Conservation (phyloP, 306 rosid genomes). For the Fagus crenata region DNA sequence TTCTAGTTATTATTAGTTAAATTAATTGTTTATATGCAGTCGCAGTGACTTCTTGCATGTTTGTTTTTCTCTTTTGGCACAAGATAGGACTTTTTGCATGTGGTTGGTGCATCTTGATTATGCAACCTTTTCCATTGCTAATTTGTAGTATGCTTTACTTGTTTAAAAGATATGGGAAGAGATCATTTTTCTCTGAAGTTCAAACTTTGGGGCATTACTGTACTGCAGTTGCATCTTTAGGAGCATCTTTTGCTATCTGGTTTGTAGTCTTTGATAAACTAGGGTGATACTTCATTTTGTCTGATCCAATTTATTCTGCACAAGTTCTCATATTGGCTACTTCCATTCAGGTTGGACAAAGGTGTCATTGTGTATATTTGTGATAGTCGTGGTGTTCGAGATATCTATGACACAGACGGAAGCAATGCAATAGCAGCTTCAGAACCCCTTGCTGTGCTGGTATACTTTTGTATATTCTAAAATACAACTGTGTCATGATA, state of each 20-base stretch:
- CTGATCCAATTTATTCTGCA: conserved; percentile 13
- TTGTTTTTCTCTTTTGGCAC: not conserved
- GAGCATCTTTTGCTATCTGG: not conserved
- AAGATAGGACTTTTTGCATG: not conserved
- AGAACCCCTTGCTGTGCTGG: conserved; percentile 93
- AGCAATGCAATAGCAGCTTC: conserved; percentile 72
- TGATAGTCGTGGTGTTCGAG: conserved; percentile 88
- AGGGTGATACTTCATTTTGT: not conserved
- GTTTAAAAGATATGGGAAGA: not conserved
- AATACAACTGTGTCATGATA: conserved; percentile 8
- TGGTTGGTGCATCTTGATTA: not conserved
- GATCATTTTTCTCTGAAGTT: not conserved
- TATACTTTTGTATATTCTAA: conserved; percentile 27
- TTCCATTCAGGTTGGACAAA: conserved; percentile 88
- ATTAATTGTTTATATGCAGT: not conserved
- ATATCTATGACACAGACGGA: conserved; percentile 96
- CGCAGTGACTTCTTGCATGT: not conserved
- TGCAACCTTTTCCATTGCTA: not conserved
- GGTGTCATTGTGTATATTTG: conserved; percentile 93
- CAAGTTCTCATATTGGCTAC: conserved; percentile 28
- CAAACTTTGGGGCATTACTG: not conserved
- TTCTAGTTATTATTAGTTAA: not conserved
- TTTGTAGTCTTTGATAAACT: not conserved
- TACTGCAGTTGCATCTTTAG: not conserved
- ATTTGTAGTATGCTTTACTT: not conserved